phyloP scores from a whole-genome alignment of 2,329 filamentous ascomycete species.

The Paracamarosporium sp. region DNA sequence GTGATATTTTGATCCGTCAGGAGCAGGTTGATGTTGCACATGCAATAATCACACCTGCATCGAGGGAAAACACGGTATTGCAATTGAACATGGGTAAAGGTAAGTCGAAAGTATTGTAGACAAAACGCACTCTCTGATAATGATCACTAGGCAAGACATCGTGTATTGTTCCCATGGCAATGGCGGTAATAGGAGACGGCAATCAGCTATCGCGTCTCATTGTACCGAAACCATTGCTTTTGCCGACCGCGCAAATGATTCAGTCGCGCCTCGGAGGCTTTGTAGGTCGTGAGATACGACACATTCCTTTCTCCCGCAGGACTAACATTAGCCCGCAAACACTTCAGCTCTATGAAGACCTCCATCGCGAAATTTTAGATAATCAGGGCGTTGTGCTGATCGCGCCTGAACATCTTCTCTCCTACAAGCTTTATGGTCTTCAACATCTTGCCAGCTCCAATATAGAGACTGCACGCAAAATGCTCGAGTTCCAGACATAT shows the following conservation, averaged over 20 bases:
- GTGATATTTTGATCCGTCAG: constrained; percentile 63
- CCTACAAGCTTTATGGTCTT: constrained; percentile 65
- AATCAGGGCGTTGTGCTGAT: constrained; percentile 61
- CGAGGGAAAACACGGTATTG: constrained; percentile 19
- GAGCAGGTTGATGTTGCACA: constrained; percentile 64
- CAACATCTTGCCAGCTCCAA: constrained; percentile 59
- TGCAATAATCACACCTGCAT: constrained; percentile 55
- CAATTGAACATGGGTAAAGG: constrained; percentile 31
- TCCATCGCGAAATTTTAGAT: constrained; percentile 44
- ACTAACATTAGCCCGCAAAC: not conserved
- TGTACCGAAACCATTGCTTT: not conserved
- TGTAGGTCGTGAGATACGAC: constrained; percentile 2
- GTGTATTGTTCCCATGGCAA: constrained; percentile 57
- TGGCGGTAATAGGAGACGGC: constrained; percentile 1
- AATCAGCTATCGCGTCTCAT: not conserved
- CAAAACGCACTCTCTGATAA: not conserved
- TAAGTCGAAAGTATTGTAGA: constrained; percentile 16
- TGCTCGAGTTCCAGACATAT: constrained; percentile 59
- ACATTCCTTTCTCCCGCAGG: constrained; percentile 60
- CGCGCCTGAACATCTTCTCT: constrained; percentile 67
- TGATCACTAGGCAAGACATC: constrained; percentile 61
- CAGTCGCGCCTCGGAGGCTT: constrained; percentile 1
- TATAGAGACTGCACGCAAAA: constrained; percentile 47
- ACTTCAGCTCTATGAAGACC: constrained; percentile 40
- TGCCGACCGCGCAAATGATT: constrained; percentile 3